Evolutionary conservation across 768 basidiomycete genomes (phyloP).

Genomic region (Suillus alpinus): DNA sequence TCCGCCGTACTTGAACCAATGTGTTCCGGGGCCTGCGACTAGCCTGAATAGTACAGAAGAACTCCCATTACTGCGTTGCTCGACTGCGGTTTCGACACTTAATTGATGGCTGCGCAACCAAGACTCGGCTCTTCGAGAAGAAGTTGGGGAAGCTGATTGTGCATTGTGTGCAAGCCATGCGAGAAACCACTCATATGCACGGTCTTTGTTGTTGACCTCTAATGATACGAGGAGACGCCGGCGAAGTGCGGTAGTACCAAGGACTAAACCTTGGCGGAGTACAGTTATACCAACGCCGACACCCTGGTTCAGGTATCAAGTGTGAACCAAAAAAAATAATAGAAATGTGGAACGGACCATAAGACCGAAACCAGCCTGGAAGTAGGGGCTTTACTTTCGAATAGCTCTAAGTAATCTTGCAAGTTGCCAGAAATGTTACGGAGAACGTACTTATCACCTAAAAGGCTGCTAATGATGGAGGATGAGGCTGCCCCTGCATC

Average conservation of each 20-base stretch:
- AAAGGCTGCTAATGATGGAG: slow-evolving; percentile 38
- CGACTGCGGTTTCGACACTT: slow-evolving; percentile 89
- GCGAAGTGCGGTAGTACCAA: slow-evolving; percentile 74
- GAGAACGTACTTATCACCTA: slow-evolving; percentile 65
- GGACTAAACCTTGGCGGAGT: slow-evolving; percentile 65
- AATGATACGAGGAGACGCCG: slow-evolving; percentile 91
- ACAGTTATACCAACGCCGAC: slow-evolving; percentile 81
- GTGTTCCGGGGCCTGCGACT: slow-evolving; percentile 94
- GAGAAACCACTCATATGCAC: slow-evolving; percentile 94
- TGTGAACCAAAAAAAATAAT: neutral
- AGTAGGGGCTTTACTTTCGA: slow-evolving; percentile 79
- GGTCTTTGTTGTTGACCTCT: slow-evolving; percentile 95
- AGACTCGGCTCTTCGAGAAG: slow-evolving; percentile 18
- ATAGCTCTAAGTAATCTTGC: slow-evolving; percentile 17
- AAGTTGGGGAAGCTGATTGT: slow-evolving; percentile 27
- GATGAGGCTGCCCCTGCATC: slow-evolving; percentile 9
- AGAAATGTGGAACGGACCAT: slow-evolving; percentile 57
- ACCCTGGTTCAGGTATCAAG: slow-evolving; percentile 50
- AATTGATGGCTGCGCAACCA: slow-evolving; percentile 87
- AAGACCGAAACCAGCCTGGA: slow-evolving; percentile 96
- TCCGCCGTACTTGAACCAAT: slow-evolving; percentile 85
- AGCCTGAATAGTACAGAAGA: slow-evolving; percentile 86
- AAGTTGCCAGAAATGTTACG: neutral
- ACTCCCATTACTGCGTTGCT: slow-evolving; percentile 88
- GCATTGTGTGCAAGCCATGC: slow-evolving; percentile 88